Evolutionary conservation across 2,329 filamentous ascomycete species (phyloP), one percentile per base, ranked within the genome.

Genomic region (Apiospora aurea): DNA sequence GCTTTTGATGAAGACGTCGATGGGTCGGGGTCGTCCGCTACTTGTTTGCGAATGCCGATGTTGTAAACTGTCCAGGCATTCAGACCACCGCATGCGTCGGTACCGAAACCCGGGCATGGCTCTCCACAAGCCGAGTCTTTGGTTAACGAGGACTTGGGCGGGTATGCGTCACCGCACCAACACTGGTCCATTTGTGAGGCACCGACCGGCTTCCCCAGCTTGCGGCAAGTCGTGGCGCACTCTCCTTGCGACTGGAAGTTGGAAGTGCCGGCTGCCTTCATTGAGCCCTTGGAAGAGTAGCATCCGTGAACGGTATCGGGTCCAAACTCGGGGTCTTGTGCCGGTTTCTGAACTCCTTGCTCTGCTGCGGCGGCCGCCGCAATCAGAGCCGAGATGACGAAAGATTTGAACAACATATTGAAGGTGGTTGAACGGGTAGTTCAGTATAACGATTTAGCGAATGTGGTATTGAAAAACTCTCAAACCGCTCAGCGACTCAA

Each of bases 111-210:
- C 34, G 88, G 85, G 80, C 95, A 97, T 0, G 85, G 79, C 41
- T 86, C 87, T 78, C 89, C 85, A 83, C 95, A 97, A 21, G 90
- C 82, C 10, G 79, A 80, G 78, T 92, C 87, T 64, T 87, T 83
- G 8, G 89, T 87, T 73, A 91, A 79, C 53, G 84, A 83, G 21
- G 83, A 83, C 51, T 84, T 77, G 21, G 90, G 85, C 0, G 95
- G 95, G 67, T 95, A 87, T 72, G 86, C 82, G 74, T 90, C 83
- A 72, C 94, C 95, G 78, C 95, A 97, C 78, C 86, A 93, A 83
- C 95, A 97, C 74, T 89, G 82, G 24, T 86, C 84, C 24, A 87
- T 86, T 10, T 87, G 88, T 64, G 93, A 83, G 44, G 87, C 94
- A 77, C 91, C 89, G 10, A 94, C 92, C 1, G 86, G 75, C 44